Percentiles rank a stretch among this genome's conserved stretches.
phyloP scores from a whole-genome alignment of 2,329 filamentous ascomycete species.

The Xylaria sp. region DNA sequence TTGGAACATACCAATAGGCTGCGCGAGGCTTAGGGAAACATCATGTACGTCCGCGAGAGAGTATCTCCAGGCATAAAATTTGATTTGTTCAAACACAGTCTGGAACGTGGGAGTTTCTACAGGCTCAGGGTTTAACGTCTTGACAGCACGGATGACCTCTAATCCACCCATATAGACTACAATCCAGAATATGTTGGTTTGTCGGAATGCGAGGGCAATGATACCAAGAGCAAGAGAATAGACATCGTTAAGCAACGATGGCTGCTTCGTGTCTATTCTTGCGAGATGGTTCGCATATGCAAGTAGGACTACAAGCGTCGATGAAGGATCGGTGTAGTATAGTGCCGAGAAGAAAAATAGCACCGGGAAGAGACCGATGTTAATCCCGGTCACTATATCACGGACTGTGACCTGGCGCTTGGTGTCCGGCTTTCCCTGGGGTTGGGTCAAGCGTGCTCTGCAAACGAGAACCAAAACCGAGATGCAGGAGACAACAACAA shows the following conservation, averaged over 20 bases:
- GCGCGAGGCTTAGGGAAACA: slow-evolving; percentile 58
- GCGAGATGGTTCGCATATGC: slow-evolving; percentile 70
- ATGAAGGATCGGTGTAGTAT: slow-evolving; percentile 94
- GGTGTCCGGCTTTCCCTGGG: slow-evolving; percentile 26
- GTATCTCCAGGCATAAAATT: slow-evolving; percentile 57
- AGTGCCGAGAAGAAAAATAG: slow-evolving; percentile 96
- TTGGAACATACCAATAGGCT: slow-evolving; percentile 60
- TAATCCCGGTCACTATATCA: slow-evolving; percentile 73
- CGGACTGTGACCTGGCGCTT: slow-evolving; percentile 52
- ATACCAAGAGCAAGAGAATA: slow-evolving; percentile 68
- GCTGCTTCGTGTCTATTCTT: slow-evolving; percentile 53
- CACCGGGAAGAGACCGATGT: slow-evolving; percentile 86
- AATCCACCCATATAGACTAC: slow-evolving; percentile 78
- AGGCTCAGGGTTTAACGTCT: slow-evolving; percentile 53
- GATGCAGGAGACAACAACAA: slow-evolving; percentile 56
- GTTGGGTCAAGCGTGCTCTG: slow-evolving; percentile 57
- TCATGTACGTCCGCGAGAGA: slow-evolving; percentile 67
- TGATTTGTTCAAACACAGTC: slow-evolving; percentile 52
- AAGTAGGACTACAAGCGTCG: slow-evolving; percentile 78
- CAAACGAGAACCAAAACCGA: slow-evolving; percentile 62
- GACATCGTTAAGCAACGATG: slow-evolving; percentile 56
- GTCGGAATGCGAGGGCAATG: slow-evolving; percentile 78
- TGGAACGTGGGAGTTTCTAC: slow-evolving; percentile 49
- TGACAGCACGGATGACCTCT: slow-evolving; percentile 65
- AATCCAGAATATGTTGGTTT: slow-evolving; percentile 98